phyloP scores from a whole-genome alignment of 345 rosid species.

The Heritiera littoralis region DNA sequence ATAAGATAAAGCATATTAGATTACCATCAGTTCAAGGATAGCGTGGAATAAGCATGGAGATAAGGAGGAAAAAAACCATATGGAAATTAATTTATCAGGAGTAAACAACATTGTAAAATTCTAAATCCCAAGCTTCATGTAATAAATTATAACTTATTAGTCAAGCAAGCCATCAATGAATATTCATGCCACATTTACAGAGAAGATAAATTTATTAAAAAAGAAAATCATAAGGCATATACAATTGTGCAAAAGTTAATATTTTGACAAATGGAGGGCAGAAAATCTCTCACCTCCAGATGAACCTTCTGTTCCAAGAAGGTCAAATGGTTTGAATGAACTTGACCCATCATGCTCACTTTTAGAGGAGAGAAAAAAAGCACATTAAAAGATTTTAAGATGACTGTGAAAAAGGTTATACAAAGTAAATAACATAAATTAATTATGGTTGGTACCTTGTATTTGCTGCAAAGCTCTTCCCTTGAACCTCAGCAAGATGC shows the following conservation, averaged over 20 bases:
- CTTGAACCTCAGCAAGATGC: slow-evolving; percentile 85
- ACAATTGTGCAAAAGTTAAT: slow-evolving; percentile 14
- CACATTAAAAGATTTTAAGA: slow-evolving; percentile 29
- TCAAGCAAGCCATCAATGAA: not conserved
- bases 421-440: not conserved
- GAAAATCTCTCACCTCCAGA: slow-evolving; percentile 56
- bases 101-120: not conserved
- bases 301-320: slow-evolving; percentile 57
- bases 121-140: not conserved
- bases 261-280: slow-evolving; percentile 10
- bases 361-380: slow-evolving; percentile 25
- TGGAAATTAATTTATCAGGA: not conserved
- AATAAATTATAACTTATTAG: not conserved
- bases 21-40: slow-evolving; percentile 6
- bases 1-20: slow-evolving; percentile 2
- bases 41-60: not conserved
- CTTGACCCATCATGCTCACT: slow-evolving; percentile 63
- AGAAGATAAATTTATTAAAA: not conserved
- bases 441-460: slow-evolving; percentile 33
- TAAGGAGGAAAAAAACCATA: not conserved
- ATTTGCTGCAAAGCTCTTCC: slow-evolving; percentile 52
- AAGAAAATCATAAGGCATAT: not conserved
- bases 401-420: slow-evolving; percentile 7
- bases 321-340: slow-evolving; percentile 66
- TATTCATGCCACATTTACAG: not conserved